These are phyloP conservation scores for Ehretia macrophylla DNA, from an alignment of 257 asterid species.

Conservation along the genomic window DNA sequence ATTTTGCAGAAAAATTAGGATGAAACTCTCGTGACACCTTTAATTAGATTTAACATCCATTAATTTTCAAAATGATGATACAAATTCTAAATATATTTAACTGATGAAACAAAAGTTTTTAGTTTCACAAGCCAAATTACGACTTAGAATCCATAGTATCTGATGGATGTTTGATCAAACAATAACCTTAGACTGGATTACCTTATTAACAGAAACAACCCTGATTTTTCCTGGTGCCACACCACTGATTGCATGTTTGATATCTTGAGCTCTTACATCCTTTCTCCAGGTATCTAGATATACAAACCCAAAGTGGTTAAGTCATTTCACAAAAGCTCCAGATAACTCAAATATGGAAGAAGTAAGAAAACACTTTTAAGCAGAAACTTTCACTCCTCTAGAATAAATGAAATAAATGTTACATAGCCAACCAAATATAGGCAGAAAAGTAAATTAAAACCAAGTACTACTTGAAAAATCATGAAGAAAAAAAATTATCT, in stretches of 20 bases:
- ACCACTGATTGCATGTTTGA: conserved; percentile 57
- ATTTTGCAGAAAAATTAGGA: conserved; percentile 95
- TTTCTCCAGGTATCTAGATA: conserved; percentile 87
- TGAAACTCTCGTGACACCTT: conserved; percentile 92
- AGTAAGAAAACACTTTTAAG: background rate
- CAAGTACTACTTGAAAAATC: no score
- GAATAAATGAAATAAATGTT: no score
- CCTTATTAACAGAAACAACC: conserved; percentile 74
- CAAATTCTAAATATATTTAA: background rate
- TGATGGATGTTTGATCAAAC: conserved; percentile 7
- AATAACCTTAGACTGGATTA: conserved; percentile 27
- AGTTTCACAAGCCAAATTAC: background rate
- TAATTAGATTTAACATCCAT: conserved; percentile 3
- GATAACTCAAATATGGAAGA: background rate
- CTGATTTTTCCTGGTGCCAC: conserved; percentile 68
- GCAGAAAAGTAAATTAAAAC: no score
- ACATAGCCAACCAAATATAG: no score
- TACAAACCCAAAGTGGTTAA: background rate
- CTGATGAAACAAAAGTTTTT: background rate
- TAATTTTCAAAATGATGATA: background rate
- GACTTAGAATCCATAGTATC: background rate
- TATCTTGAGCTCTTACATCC: conserved; percentile 57
- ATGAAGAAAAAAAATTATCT: no score
- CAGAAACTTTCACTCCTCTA: no score
- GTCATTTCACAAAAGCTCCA: no score